Evolutionary conservation across 306 rosid genomes (phyloP), one percentile per base, ranked within the genome.

Genomic region (Gillenia trifoliata): DNA sequence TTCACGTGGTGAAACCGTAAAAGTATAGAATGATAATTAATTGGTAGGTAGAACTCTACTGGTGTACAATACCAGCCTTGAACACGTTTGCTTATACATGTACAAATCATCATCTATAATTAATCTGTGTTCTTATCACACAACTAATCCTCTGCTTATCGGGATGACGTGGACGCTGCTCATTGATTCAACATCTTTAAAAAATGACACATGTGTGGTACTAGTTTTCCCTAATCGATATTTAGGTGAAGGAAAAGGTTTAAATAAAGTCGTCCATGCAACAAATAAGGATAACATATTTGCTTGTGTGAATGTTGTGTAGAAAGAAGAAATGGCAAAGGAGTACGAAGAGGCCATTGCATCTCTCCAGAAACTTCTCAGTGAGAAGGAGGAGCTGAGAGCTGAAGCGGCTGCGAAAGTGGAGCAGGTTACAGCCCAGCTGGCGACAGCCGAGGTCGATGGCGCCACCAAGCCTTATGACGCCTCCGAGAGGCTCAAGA

Each of bases 311-410:
- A 23, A 17, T 8, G 64, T 69, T 68, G 22, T 69, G 60, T 67
- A 93, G 97, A 89, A 75, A 19, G 88, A 90, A 81, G 90, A 91
- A 43, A 91, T 94, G 98, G 96, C 87, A 15, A 93, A 91, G 85
- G 88, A 90, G 36, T 81, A 88, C 72, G 97, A 91, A 76, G 93
- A 90, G 63, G 97, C 99, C 61, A 84, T 94, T 90, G 87, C 87
- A 13, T 90, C 80, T 52, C 96, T 94, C 66, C 79, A 92, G 86
- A 92, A 88, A 59, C 90, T 94, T 73, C 89, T 94, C 77, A 94
- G 96, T 57, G 99, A 86, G 86, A 95, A 89, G 83, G 82, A 70
- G 68, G 96, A 83, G 9, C 64, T 92, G 85, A 86, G 72, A 77
- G 75, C 92, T 10, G 61, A 73, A 50, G 98, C 98, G 41, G 94